Evolutionary conservation across 2,329 filamentous ascomycete species (phyloP).

Genomic region (Hypoxylon sp.): DNA sequence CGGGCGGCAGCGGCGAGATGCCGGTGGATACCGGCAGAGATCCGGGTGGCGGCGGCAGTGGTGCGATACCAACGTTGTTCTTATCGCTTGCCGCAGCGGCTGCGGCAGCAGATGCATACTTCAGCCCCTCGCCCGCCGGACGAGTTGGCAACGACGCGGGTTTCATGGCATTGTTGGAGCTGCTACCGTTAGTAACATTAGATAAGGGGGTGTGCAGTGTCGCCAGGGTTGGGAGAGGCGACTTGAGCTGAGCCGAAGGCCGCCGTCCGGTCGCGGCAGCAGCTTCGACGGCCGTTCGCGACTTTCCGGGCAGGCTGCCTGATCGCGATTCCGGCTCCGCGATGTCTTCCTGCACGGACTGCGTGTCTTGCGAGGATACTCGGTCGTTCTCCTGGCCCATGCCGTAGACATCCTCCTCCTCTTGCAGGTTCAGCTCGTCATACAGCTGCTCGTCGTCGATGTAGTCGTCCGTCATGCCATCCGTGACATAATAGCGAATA

Average conservation of each 20-base stretch:
- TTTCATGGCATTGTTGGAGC: conserved; percentile 77
- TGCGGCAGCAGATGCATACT: conserved; percentile 95
- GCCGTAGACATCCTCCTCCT: conserved; percentile 89
- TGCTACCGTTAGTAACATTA: conserved; percentile 64
- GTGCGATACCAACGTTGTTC: conserved; percentile 91
- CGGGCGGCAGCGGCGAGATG: conserved; percentile 58
- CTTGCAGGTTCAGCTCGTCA: conserved; percentile 89
- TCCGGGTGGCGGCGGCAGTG: conserved; percentile 88
- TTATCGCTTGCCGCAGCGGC: conserved; percentile 88
- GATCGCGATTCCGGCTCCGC: conserved; percentile 64
- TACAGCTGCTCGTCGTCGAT: conserved; percentile 95
- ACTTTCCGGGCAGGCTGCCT: conserved; percentile 56
- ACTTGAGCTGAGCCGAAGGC: conserved; percentile 91
- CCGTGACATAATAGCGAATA: conserved; percentile 94
- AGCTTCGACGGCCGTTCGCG: conserved; percentile 66
- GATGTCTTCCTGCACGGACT: conserved; percentile 87
- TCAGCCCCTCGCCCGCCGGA: conserved; percentile 86
- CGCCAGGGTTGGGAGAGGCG: conserved; percentile 88
- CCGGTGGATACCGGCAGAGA: conserved; percentile 50
- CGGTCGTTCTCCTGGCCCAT: conserved; percentile 82
- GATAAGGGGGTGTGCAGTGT: conserved; percentile 81
- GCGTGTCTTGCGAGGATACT: conserved; percentile 92
- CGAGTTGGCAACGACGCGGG: conserved; percentile 86
- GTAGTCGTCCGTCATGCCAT: conserved; percentile 87
- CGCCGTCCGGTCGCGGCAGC: conserved; percentile 66